Evolutionary conservation across 352 stramenopile species (phyloP), one percentile per base, ranked within the genome.

Genomic region (Phytophthora podocarpi): DNA sequence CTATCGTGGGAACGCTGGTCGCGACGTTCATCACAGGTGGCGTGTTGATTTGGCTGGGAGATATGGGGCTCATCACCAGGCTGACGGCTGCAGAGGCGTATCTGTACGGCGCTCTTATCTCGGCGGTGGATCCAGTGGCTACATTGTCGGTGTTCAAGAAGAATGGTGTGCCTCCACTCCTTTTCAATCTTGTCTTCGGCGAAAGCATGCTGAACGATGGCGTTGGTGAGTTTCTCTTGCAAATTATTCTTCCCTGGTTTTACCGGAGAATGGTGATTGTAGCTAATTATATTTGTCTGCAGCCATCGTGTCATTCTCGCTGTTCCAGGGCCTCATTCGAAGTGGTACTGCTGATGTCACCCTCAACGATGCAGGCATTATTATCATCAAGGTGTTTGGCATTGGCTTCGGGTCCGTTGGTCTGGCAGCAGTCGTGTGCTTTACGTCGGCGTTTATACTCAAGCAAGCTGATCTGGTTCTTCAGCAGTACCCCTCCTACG

Each of bases 141-240:
- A 98, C 92, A 12, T 64, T 98, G 4, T 95, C 90, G 0, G 90
- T 98, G 3, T 98, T 98, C 63, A 96, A 97, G 77, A 96, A 95
- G 48, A 91, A 92, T 41, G 80, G 84, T 32, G 85, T 84, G 3
- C 85, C 85, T 36, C 80, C 91, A 13, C 76, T 95, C 20, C 71
- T 98, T 5, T 98, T 98, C 66, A 98, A 98, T 64, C 78, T 98
- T 41, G 91, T 98, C 0, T 98, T 98, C 74, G 96, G 96, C 31
- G 96, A 98, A 72, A 97, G 84, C 50, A 92, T 98, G 64, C 79
- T 98, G 4, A 98, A 98, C 58, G 96, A 98, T 61, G 93, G 91
- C 47, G 89, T 98, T 26, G 86, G 82, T 76, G 75, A 58, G 64
- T 52, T 36, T 52, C 24, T 31, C 82, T 50, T 76, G 1, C 9